Conservation (phyloP, 2,329 filamentous ascomycete species). For the Fusarium sp. region DNA sequence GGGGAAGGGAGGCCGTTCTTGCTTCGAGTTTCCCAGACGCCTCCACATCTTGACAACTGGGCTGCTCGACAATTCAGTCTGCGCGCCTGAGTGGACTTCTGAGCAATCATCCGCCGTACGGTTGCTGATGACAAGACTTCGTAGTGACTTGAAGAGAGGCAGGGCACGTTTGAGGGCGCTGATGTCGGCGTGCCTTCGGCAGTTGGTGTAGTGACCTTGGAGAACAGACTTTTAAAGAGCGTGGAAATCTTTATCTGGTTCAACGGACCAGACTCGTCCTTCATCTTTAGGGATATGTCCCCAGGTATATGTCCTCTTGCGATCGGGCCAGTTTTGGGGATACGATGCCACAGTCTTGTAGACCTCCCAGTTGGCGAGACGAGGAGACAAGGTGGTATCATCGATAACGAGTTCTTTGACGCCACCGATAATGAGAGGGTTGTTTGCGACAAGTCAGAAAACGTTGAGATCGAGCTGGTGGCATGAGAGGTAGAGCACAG, state of each 20-base stretch:
- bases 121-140: not conserved
- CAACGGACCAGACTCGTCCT: not conserved
- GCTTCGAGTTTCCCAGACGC: rapidly evolving
- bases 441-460: rapidly evolving
- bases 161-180: not conserved
- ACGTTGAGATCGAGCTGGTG: not conserved
- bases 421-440: not conserved
- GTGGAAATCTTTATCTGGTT: not conserved
- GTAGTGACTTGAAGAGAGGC: not conserved
- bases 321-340: rapidly evolving
- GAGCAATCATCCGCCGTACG: not conserved
- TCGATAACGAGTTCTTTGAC: not conserved
- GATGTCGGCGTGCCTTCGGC: no score
- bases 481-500: not conserved
- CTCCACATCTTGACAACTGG: not conserved
- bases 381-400: not conserved
- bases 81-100: not conserved
- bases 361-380: not conserved
- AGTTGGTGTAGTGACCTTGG: not conserved
- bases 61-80: not conserved
- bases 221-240: rapidly evolving
- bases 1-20: not conserved
- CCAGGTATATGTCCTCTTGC: not conserved
- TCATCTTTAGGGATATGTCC: no score
- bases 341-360: rapidly evolving